Evolutionary conservation across 1,284 basidiomycete genomes (phyloP).

Genomic region (Pyrrhoderma noxium): DNA sequence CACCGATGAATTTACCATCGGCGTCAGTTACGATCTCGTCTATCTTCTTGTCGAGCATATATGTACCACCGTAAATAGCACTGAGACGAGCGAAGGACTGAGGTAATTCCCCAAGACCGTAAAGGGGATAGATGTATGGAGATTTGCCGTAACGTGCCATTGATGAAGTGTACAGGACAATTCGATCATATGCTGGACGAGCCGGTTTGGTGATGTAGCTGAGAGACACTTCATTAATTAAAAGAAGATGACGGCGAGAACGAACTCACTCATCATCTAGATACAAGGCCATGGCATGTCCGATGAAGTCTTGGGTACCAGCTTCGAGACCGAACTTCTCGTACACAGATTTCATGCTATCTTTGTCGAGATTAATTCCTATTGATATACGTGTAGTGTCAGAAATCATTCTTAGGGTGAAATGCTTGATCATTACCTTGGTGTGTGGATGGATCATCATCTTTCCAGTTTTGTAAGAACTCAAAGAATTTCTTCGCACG

Average conservation of each 20-base stretch:
- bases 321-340: slow-evolving; percentile 96
- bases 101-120: slow-evolving; percentile 97
- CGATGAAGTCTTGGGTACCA: slow-evolving; percentile 98
- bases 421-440: slow-evolving; percentile 54
- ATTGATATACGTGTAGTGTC: slow-evolving; percentile 8
- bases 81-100: slow-evolving; percentile 98
- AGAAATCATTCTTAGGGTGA: slow-evolving; percentile 1
- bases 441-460: slow-evolving; percentile 91
- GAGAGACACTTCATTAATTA: slow-evolving; percentile 9
- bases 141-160: slow-evolving; percentile 99
- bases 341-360: slow-evolving; percentile 90
- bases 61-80: slow-evolving; percentile 98
- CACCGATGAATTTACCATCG: slow-evolving; percentile 90
- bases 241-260: not conserved
- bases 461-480: slow-evolving; percentile 94
- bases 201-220: slow-evolving; percentile 94
- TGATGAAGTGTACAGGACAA: slow-evolving; percentile 95
- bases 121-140: slow-evolving; percentile 98
- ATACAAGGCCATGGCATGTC: slow-evolving; percentile 98
- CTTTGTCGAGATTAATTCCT: slow-evolving; percentile 83
- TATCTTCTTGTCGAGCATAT: slow-evolving; percentile 98
- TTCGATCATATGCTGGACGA: slow-evolving; percentile 88
- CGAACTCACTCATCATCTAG: slow-evolving; percentile 89
- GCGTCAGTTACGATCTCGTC: slow-evolving; percentile 84
- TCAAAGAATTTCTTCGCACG: slow-evolving; percentile 99